Evolutionary conservation across 2,329 filamentous ascomycete genomes (phyloP), one percentile per base, ranked within the genome.

Genomic region (Cercospora sp.): DNA sequence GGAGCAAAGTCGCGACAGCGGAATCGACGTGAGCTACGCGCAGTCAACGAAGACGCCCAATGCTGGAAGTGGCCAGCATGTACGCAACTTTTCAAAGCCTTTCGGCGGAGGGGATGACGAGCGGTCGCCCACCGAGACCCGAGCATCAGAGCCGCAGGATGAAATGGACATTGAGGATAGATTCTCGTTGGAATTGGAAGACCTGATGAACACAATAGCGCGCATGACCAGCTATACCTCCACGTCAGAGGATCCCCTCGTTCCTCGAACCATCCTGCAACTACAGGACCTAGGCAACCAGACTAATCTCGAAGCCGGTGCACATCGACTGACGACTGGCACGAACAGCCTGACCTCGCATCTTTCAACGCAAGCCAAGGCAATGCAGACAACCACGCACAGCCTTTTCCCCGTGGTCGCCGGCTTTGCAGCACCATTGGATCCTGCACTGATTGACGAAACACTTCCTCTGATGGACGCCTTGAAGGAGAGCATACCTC

Each of bases 341-440:
- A 77, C 76, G 31, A 79, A 79, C 64, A 79, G 77, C 66, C 74
- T 93, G 60, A 89, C 91, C 58, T 90, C 90, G 20, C 90, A 95
- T 75, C 83, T 94, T 55, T 84, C 85, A 13, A 89, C 93, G 78
- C 91, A 94, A 80, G 90, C 90, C 60, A 90, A 91, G 64, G 88
- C 89, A 69, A 82, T 95, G 9, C 91, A 93, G 73, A 90, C 89
- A 67, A 84, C 94, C 36, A 87, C 89, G 2, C 91, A 91, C 72
- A 73, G 69, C 53, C 81, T 94, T 23, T 84, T 92, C 70, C 91
- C 91, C 0, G 83, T 92, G 26, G 73, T 74, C 57, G 60, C 69
- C 8, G 85, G 88, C 12, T 80, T 88, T 23, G 83, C 89, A 0
- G 87, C 88, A 1, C 87, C 90, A 60, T 80, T 85, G 16, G 89